Percentiles rank a stretch among this genome's conserved stretches.
Evolutionary conservation across 768 basidiomycete genomes (phyloP).

Genomic region (Mycena chlorophos): DNA sequence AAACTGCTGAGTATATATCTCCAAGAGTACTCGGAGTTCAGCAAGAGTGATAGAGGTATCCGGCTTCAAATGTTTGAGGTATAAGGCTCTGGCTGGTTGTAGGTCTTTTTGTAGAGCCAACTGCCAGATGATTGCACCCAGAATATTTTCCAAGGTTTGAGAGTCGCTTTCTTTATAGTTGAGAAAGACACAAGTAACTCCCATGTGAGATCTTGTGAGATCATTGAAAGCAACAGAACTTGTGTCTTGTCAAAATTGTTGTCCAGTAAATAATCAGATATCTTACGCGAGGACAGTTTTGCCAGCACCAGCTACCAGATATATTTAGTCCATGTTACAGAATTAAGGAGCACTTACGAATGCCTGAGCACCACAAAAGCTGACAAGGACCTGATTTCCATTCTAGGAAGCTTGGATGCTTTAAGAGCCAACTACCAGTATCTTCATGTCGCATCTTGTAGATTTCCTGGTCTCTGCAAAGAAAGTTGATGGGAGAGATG

Average conservation of each 20-base stretch:
- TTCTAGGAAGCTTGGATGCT: not conserved
- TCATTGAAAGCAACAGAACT: not conserved
- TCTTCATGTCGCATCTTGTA: constrained; percentile 1
- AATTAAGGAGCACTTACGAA: not conserved
- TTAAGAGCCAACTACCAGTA: constrained; percentile 5
- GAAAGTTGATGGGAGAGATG: constrained; percentile 4
- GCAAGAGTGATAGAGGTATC: not conserved
- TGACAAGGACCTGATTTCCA: not conserved
- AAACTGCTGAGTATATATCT: not conserved
- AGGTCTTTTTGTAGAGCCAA: not conserved
- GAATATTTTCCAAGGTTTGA: too few species aligned
- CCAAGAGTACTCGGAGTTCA: not conserved
- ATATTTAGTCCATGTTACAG: not conserved
- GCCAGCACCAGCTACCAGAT: constrained; percentile 2
- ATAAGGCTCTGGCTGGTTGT: not conserved
- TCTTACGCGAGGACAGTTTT: constrained; percentile 9
- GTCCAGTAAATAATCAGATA: not conserved
- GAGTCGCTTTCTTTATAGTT: too few species aligned
- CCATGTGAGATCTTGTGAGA: too few species aligned
- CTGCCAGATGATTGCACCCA: not conserved
- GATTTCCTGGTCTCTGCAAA: constrained; percentile 3
- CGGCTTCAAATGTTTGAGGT: not conserved
- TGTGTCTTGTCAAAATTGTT: not conserved
- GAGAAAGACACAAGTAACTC: too few species aligned
- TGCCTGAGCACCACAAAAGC: constrained; percentile 5